Evolutionary conservation across 2,329 filamentous ascomycete genomes (phyloP), one percentile per base, ranked within the genome.

Genomic region (Ploettnerulaceae sp.): DNA sequence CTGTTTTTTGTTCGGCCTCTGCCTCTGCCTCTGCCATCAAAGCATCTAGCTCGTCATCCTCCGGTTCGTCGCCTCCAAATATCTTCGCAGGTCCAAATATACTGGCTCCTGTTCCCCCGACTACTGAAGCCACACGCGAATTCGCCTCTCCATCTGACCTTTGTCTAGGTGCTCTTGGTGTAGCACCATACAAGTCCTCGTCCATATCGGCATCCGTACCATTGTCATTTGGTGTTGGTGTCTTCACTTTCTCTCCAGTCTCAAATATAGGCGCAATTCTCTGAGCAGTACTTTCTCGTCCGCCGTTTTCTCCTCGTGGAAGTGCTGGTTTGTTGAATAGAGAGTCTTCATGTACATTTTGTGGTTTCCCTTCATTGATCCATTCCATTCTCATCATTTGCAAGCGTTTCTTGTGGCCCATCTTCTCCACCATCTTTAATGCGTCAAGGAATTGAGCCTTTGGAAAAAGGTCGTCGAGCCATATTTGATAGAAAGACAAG

Each of bases 381-480:
- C 89, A 95, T 53, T 86, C 81, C 63, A 79, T 79, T 50, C 91
- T 76, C 68, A 84, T 84, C 24, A 79, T 76, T 54, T 86, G 79
- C 64, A 97, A 76, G 11, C 75, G 73, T 63, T 86, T 90, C 58
- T 84, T 88, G 67, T 96, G 93, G 1, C 93, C 93, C 0, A 89
- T 74, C 67, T 95, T 96, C 66, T 98, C 93, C 2, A 97, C 87
- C 72, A 97, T 95, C 29, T 76, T 71, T 5, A 97, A 71, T 2
- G 86, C 93, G 61, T 98, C 93, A 37, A 86, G 77, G 61, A 98
- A 98, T 61, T 89, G 91, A 4, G 91, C 93, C 61, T 94, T 89
- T 9, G 93, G 93, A 61, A 90, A 98, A 9, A 98, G 73, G 61
- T 96, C 89, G 67, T 98, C 91, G 2, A 98, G 84, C 93, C 93